A percentile compares a stretch with the other conserved stretches of the same genome.
Conservation (phyloP, 768 basidiomycete genomes). For the Auriculariales sp. region DNA sequence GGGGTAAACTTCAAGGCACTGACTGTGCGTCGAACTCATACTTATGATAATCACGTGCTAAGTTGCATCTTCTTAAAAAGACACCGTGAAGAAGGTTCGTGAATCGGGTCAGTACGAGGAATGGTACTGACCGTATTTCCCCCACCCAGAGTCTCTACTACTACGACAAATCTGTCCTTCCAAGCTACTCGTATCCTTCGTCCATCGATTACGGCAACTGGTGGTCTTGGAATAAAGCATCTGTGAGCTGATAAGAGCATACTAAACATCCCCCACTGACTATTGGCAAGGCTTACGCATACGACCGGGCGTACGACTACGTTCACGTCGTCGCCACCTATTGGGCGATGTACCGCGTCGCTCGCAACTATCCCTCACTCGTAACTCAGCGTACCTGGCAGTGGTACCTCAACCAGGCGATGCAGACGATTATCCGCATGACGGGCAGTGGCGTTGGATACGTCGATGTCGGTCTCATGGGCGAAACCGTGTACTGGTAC, state of each 20-base stretch:
- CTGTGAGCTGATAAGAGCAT: too few species aligned
- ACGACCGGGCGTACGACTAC: conserved; percentile 36
- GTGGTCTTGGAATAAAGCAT: conserved; percentile 45
- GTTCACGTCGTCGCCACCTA: conserved; percentile 25
- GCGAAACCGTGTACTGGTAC: conserved; percentile 35
- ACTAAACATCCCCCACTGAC: too few species aligned
- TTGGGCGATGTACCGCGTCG: conserved; percentile 43
- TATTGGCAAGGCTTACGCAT: conserved; percentile 34
- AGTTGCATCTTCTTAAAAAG: neutral
- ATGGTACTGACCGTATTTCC: neutral
- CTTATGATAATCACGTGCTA: neutral
- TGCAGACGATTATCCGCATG: conserved; percentile 31
- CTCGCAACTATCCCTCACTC: conserved; percentile 39
- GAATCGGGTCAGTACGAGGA: too few species aligned
- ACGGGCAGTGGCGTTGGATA: conserved; percentile 31
- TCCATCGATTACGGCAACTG: conserved; percentile 36
- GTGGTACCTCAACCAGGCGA: conserved; percentile 43
- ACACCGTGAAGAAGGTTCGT: conserved; percentile 32
- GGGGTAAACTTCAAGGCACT: conserved; percentile 35
- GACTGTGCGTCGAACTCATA: conserved; percentile 21
- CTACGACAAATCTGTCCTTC: conserved; percentile 31
- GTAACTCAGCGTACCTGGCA: conserved; percentile 33
- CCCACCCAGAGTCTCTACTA: conserved; percentile 30
- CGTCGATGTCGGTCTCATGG: conserved; percentile 36
- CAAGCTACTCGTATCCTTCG: conserved; percentile 33